phyloP scores from a whole-genome alignment of 2,329 filamentous ascomycete genomes.

The Delphinella strobiligena region DNA sequence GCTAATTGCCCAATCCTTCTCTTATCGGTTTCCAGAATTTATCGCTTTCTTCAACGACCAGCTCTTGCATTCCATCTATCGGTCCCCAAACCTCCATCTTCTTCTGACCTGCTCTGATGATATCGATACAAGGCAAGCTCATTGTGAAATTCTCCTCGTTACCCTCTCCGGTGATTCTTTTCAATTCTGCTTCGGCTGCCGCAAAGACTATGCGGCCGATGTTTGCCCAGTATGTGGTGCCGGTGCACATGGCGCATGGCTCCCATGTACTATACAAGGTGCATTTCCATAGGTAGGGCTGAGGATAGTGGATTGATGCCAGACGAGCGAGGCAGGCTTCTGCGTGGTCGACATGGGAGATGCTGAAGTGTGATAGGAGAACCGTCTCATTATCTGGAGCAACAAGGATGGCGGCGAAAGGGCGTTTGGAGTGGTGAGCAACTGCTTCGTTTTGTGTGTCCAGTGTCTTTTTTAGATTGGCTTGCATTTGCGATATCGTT shows the following conservation, averaged over 20 bases:
- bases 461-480: conserved; percentile 22
- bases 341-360: conserved; percentile 43
- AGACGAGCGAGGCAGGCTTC: conserved; percentile 39
- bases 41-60: conserved; percentile 33
- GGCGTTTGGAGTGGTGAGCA: conserved; percentile 32
- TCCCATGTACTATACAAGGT: conserved; percentile 44
- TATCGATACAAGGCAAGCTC: conserved; percentile 35
- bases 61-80: conserved; percentile 31
- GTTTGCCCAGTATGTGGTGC: conserved; percentile 39
- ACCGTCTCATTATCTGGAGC: conserved; percentile 39
- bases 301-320: conserved; percentile 36
- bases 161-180: conserved; percentile 32
- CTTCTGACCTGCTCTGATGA: conserved; percentile 38
- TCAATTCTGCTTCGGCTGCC: conserved; percentile 36
- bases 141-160: conserved; percentile 43
- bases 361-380: conserved; percentile 36
- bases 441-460: conserved; percentile 32
- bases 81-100: conserved; percentile 39
- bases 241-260: conserved; percentile 42
- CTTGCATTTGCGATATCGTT: not conserved
- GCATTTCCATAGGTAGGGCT: conserved; percentile 37
- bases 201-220: conserved; percentile 42
- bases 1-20: not conserved
- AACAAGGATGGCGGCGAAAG: conserved; percentile 37
- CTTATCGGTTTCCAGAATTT: conserved; percentile 29